Evolutionary conservation across 2,329 filamentous ascomycete species (phyloP).

Genomic region (Nigrograna mackinnonii): DNA sequence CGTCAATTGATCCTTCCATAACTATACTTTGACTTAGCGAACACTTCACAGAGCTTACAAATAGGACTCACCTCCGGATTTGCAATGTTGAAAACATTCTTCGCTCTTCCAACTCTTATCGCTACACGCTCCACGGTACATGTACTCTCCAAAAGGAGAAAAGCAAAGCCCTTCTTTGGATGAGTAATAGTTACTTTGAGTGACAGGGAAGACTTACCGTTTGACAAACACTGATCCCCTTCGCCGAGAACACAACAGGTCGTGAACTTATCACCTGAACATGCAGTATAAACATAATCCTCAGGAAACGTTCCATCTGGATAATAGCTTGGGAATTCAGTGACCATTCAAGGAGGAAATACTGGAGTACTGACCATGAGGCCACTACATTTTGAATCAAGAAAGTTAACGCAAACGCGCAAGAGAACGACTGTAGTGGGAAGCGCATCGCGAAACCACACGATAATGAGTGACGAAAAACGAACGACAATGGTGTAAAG

Average conservation of each 20-base stretch:
- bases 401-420: constrained; percentile 6
- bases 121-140: constrained; percentile 14
- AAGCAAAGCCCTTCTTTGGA: constrained; percentile 8
- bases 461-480: constrained; percentile 12
- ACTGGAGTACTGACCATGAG: constrained; percentile 10
- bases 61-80: constrained; percentile 6
- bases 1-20: constrained; percentile 5
- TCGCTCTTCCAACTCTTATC: constrained; percentile 14
- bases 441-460: constrained; percentile 8
- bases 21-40: background rate
- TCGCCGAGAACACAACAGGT: constrained; percentile 15
- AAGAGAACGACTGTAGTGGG: constrained; percentile 16
- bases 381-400: constrained; percentile 8
- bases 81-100: constrained; percentile 17
- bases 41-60: background rate
- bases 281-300: constrained; percentile 15
- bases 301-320: constrained; percentile 14
- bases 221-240: constrained; percentile 18
- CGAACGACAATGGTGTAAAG: no score
- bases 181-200: background rate
- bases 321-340: constrained; percentile 12
- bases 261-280: constrained; percentile 10
- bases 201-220: constrained; percentile 7
- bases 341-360: background rate
- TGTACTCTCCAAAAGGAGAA: constrained; percentile 7